These are phyloP conservation scores for Alternaria gaisen DNA, from an alignment of 2,329 filamentous ascomycete genomes.

Conservation along the genomic window DNA sequence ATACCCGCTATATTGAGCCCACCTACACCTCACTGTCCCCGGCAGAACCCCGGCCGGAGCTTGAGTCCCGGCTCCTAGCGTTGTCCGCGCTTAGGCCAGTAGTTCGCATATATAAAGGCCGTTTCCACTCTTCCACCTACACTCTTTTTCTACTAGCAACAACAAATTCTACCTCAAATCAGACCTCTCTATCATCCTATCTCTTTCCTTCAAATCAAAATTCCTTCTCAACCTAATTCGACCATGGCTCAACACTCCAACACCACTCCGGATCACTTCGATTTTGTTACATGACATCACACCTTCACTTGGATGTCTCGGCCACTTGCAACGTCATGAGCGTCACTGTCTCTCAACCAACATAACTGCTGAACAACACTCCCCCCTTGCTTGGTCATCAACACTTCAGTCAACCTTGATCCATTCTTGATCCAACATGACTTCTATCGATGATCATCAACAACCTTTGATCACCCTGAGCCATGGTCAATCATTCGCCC, in stretches of 20 bases:
- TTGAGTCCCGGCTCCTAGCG: constrained; percentile 1
- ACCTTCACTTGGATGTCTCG: constrained; percentile 5
- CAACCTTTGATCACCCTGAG: constrained; percentile 11
- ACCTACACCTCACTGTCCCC: constrained; percentile 13
- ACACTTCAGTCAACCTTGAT: not conserved
- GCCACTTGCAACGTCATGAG: constrained; percentile 9
- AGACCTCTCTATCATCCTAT: not conserved
- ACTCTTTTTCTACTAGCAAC: constrained; percentile 4
- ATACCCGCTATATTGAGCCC: constrained; percentile 8
- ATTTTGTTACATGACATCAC: constrained; percentile 12
- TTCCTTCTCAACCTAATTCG: constrained; percentile 3
- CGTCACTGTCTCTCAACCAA: not conserved
- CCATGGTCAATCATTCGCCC: constrained; percentile 9
- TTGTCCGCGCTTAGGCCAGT: not conserved
- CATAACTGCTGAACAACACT: not conserved
- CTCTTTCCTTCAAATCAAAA: not conserved
- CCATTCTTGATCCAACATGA: constrained; percentile 7
- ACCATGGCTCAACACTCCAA: constrained; percentile 12
- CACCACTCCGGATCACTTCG: constrained; percentile 12
- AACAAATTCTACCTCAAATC: not conserved
- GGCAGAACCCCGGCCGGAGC: constrained; percentile 13
- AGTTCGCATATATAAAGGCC: constrained; percentile 13
- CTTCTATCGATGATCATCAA: constrained; percentile 7
- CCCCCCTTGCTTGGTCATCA: no score
- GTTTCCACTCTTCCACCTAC: constrained; percentile 1